Conservation (phyloP, 2,329 filamentous ascomycete genomes). For the Aureobasidium sp. region DNA sequence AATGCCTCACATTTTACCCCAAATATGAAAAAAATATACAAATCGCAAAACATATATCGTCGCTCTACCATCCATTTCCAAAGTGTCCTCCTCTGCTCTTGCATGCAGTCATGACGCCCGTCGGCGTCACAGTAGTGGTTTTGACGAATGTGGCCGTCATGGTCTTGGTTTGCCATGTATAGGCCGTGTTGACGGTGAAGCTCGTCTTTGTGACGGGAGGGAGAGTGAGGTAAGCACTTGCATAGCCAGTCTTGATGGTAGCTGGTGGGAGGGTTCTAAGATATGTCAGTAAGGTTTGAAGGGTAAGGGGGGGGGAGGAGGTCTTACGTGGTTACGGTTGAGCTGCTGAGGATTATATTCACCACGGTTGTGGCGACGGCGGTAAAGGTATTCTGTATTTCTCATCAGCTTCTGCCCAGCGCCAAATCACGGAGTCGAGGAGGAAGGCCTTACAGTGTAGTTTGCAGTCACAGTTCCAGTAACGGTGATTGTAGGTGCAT, state of each 20-base stretch:
- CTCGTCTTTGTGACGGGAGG: conserved; percentile 32
- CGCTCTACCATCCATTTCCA: conserved; percentile 9
- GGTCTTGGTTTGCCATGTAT: conserved; percentile 27
- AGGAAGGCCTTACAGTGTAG: conserved; percentile 19
- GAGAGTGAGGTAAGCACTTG: conserved; percentile 29
- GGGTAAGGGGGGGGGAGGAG: too few relatives aligned
- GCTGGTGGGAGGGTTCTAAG: conserved; percentile 29
- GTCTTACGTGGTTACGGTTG: conserved; percentile 19
- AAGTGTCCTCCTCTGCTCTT: conserved; percentile 30
- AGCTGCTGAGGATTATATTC: conserved; percentile 23
- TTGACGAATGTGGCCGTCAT: conserved; percentile 27
- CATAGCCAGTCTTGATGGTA: conserved; percentile 31
- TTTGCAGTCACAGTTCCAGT: conserved; percentile 31
- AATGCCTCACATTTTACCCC: too few relatives aligned
- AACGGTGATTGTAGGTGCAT: conserved; percentile 30
- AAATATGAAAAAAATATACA: background rate
- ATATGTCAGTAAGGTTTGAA: background rate
- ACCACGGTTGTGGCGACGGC: conserved; percentile 25
- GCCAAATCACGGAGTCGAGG: too few relatives aligned
- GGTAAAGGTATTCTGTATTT: background rate
- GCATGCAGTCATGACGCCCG: conserved; percentile 30
- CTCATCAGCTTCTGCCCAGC: background rate
- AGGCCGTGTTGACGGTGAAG: conserved; percentile 24
- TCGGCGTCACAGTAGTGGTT: conserved; percentile 31
- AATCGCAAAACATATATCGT: background rate